Percentiles rank a stretch among this genome's conserved stretches.
These are phyloP conservation scores for Chaetoceros tenuissimus DNA, from an alignment of 108 stramenopile genomes.

Conservation along the genomic window DNA sequence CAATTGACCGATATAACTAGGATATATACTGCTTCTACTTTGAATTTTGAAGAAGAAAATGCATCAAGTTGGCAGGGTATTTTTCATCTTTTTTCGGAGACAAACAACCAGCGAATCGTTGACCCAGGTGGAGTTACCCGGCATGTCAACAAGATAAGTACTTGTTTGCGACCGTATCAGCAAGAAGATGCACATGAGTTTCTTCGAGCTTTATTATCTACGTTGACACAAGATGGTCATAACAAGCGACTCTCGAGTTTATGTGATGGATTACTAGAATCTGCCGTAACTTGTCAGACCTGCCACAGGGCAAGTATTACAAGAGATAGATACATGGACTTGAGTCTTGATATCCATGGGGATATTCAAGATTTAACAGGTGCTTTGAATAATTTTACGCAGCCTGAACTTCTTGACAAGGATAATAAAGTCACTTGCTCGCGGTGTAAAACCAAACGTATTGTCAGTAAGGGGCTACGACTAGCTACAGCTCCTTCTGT, in stretches of 20 bases:
- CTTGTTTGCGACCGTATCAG: constrained; percentile 64
- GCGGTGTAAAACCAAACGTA: constrained; percentile 48
- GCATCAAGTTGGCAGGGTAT: background rate
- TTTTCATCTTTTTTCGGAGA: background rate
- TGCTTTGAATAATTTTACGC: constrained; percentile 68
- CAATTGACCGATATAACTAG: constrained; percentile 67
- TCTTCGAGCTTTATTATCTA: constrained; percentile 62
- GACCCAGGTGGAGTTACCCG: constrained; percentile 73
- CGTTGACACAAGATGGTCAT: constrained; percentile 77
- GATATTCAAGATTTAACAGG: constrained; percentile 42
- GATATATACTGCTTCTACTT: constrained; percentile 26
- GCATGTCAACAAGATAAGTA: constrained; percentile 67
- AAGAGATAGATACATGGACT: constrained; percentile 82
- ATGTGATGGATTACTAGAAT: constrained; percentile 82
- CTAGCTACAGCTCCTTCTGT: constrained; percentile 81
- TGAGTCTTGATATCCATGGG: constrained; percentile 64
- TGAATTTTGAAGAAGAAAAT: background rate
- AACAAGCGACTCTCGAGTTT: constrained; percentile 69
- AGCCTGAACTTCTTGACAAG: constrained; percentile 50
- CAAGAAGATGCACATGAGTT: constrained; percentile 91
- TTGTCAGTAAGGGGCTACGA: constrained; percentile 69
- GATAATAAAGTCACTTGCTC: constrained; percentile 76
- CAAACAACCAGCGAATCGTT: constrained; percentile 30
- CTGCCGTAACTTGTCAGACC: constrained; percentile 70
- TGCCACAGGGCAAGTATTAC: constrained; percentile 65